phyloP scores from a whole-genome alignment of 768 basidiomycete species.

The Leccinum pellstonianum region DNA sequence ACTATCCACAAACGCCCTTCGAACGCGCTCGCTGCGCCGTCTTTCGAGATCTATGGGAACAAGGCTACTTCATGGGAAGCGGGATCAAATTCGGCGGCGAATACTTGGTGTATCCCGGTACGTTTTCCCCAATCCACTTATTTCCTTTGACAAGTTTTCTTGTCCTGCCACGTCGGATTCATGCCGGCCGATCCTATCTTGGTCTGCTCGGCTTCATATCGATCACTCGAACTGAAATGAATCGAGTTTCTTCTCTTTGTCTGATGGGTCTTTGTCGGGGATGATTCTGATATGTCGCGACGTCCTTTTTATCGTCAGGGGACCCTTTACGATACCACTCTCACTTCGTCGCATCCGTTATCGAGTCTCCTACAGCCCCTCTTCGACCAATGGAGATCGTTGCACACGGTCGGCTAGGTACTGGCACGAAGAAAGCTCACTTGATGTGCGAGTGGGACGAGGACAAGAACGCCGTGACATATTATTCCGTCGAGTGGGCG shows the following conservation, averaged over 20 bases:
- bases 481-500: conserved; percentile 87
- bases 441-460: conserved; percentile 89
- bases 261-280: conserved; percentile 1
- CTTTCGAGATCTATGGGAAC: conserved; percentile 77
- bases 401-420: conserved; percentile 92
- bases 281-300: conserved; percentile 5
- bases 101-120: conserved; percentile 94
- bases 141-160: background rate
- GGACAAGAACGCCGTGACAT: conserved; percentile 59
- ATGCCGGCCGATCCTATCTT: background rate
- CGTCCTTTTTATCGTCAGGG: conserved; percentile 45
- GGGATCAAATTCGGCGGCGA: conserved; percentile 96
- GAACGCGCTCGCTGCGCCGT: conserved; percentile 79
- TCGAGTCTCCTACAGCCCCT: conserved; percentile 55
- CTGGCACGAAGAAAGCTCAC: conserved; percentile 96
- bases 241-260: background rate
- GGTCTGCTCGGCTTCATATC: background rate
- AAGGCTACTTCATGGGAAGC: conserved; percentile 83
- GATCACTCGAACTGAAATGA: background rate
- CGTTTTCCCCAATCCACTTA: conserved; percentile 19
- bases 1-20: conserved; percentile 59
- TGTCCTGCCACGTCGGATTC: background rate
- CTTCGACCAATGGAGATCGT: conserved; percentile 92
- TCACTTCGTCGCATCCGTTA: conserved; percentile 86
- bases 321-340: conserved; percentile 96